These are phyloP conservation scores for Phytophthora multivora DNA, from an alignment of 352 stramenopile species.

Conservation along the genomic window DNA sequence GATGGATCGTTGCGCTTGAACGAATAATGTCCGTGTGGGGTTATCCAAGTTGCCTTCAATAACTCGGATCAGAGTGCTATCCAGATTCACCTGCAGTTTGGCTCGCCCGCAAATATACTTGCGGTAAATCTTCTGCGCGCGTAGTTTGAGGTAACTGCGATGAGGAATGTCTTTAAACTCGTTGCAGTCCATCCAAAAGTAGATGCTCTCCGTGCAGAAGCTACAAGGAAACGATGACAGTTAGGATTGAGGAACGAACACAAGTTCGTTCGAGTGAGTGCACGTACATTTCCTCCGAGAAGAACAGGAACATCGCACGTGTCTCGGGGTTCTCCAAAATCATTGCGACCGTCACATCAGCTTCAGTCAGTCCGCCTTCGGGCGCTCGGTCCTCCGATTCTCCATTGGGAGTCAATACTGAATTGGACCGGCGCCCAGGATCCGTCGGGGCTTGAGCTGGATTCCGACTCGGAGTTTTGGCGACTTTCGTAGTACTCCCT, in stretches of 20 bases:
- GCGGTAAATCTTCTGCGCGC: constrained; percentile 78
- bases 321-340: constrained; percentile 72
- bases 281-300: constrained; percentile 81
- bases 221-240: constrained; percentile 29
- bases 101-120: constrained; percentile 74
- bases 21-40: constrained; percentile 61
- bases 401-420: constrained; percentile 4
- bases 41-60: constrained; percentile 63
- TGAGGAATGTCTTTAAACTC: constrained; percentile 83
- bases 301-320: constrained; percentile 69
- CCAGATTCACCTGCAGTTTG: constrained; percentile 78
- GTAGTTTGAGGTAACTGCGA: constrained; percentile 73
- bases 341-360: constrained; percentile 53
- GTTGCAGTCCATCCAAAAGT: constrained; percentile 87
- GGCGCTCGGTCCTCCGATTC: constrained; percentile 7
- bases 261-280: neutral
- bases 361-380: constrained; percentile 25
- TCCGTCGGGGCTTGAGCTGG: neutral
- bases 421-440: constrained; percentile 6
- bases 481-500: constrained; percentile 3
- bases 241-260: neutral
- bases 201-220: constrained; percentile 82
- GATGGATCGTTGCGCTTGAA: constrained; percentile 64
- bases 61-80: constrained; percentile 57
- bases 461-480: neutral